Conservation (phyloP, 768 basidiomycete species). For the Thelephora ganbajun region DNA sequence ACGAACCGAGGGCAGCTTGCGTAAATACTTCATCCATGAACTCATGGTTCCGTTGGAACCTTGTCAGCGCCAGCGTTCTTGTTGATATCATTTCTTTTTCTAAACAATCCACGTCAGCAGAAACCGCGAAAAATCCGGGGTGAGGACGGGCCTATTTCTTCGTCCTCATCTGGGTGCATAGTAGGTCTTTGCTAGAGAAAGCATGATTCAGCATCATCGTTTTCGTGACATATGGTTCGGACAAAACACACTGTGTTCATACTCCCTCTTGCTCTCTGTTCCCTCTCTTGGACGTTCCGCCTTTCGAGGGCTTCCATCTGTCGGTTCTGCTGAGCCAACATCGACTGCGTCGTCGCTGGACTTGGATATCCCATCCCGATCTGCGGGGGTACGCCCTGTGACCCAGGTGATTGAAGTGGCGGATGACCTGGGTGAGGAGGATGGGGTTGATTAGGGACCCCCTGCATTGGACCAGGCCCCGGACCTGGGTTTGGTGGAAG, state of each 20-base stretch:
- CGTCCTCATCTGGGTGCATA: conserved; percentile 7
- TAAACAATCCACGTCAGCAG: conserved; percentile 20
- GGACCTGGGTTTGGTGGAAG: conserved; percentile 1
- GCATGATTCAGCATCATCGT: conserved; percentile 30
- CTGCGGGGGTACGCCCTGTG: too few species aligned
- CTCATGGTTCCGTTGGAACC: conserved; percentile 73
- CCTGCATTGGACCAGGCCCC: conserved; percentile 4
- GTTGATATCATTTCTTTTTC: conserved; percentile 62
- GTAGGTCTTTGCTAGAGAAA: not conserved
- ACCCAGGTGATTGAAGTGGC: too few species aligned
- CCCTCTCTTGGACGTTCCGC: conserved; percentile 16
- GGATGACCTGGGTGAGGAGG: too few species aligned
- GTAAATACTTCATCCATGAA: conserved; percentile 75
- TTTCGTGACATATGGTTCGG: conserved; percentile 20
- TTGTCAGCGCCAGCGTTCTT: conserved; percentile 51
- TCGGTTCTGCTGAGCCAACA: conserved; percentile 60
- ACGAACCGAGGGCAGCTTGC: conserved; percentile 50
- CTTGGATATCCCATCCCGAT: not conserved
- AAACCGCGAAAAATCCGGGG: not conserved
- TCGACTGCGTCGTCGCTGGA: conserved; percentile 33
- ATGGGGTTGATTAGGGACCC: not conserved
- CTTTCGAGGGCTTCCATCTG: conserved; percentile 63
- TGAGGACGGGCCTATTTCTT: conserved; percentile 5
- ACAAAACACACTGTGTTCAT: conserved; percentile 17
- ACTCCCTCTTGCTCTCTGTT: conserved; percentile 25